A percentile compares a stretch with the other conserved stretches of the same genome.
Evolutionary conservation across 768 basidiomycete species (phyloP).

Genomic region (Leucosporidium scottii): DNA sequence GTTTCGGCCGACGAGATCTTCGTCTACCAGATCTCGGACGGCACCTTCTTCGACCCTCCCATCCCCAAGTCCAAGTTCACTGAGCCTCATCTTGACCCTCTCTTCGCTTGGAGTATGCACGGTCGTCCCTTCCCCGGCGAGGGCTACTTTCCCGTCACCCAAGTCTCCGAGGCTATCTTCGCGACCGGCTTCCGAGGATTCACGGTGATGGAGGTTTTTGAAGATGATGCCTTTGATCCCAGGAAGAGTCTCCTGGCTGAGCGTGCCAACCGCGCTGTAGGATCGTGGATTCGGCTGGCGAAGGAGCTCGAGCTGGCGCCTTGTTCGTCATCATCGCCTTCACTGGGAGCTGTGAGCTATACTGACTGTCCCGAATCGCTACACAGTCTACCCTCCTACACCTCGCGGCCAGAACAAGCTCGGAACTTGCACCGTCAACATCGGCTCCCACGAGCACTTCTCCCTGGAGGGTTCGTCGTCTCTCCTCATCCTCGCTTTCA

Average conservation of each 20-base stretch:
- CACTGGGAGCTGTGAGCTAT: neutral
- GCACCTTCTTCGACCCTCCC: constrained; percentile 5
- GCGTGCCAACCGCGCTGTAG: neutral
- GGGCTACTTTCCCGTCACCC: constrained; percentile 21
- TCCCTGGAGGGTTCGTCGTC: constrained; percentile 6
- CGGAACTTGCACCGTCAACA: constrained; percentile 11
- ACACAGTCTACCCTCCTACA: constrained; percentile 1
- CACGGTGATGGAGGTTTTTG: constrained; percentile 9
- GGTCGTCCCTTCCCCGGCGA: constrained; percentile 17
- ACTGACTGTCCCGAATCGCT: neutral
- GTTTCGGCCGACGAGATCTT: constrained; percentile 4
- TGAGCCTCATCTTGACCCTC: constrained; percentile 7
- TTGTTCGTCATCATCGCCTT: neutral
- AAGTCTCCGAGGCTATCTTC: constrained; percentile 11
- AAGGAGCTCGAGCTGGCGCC: constrained; percentile 10
- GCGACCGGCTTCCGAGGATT: constrained; percentile 14
- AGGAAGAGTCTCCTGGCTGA: neutral
- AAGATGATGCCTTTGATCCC: constrained; percentile 4
- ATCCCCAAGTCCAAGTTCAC: constrained; percentile 9
- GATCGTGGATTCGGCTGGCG: constrained; percentile 2
- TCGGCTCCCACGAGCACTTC: constrained; percentile 5
- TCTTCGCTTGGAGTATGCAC: constrained; percentile 12
- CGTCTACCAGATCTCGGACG: constrained; percentile 17
- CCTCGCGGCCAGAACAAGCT: constrained; percentile 7
- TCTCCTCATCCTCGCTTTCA: neutral